Base-by-base conservation (phyloP, 1,139 yeast species). In the Debaryomyces fabryi region DNA sequence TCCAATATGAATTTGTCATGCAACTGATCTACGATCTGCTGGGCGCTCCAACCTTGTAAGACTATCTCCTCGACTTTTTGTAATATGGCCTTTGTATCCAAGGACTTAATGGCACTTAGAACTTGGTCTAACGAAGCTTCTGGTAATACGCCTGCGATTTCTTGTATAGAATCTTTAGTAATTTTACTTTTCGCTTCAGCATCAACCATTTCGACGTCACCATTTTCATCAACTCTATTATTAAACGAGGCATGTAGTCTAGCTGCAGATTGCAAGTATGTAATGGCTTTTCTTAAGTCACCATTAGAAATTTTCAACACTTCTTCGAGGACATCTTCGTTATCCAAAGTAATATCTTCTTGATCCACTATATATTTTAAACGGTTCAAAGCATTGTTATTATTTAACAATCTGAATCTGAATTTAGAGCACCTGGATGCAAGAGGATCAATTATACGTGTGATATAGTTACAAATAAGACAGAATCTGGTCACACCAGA, bases 341-440 rank as follows among this genome's bases (percentile, higher is more conserved):
- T 67, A 21, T 63, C 63, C 35, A 89, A 74, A 1, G 71, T 58
- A 13, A 81, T 67, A 47, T 82, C 81, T 58, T 81, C 86, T 37
- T 72, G 55, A 1, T 78, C 71, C 8, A 85, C 81, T 52, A 93
- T 85, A 54, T 73, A 81, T 53, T 76, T 65, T 49, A 93, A 71
- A 57, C 99, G 76, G 9, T 66, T 71, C 49, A 89, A 67, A 0
- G 97, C 95, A 59, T 87, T 83, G 2, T 71, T 73, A 53, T 83
- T 79, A 58, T 88, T 92, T 52, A 93, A 76, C 45, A 88, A 82
- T 58, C 85, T 85, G 73, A 95, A 93, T 57, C 99, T 76, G 67
- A 93, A 95, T 65, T 93, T 93, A 42, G 97, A 89, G 69, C 99
- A 93, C 63, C 99, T 80, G 44, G 96, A 90, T 3, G 98, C 97